Evolutionary conservation across 192 early-diverging fungal species (phyloP).

Genomic region (Oehlia diaphana): DNA sequence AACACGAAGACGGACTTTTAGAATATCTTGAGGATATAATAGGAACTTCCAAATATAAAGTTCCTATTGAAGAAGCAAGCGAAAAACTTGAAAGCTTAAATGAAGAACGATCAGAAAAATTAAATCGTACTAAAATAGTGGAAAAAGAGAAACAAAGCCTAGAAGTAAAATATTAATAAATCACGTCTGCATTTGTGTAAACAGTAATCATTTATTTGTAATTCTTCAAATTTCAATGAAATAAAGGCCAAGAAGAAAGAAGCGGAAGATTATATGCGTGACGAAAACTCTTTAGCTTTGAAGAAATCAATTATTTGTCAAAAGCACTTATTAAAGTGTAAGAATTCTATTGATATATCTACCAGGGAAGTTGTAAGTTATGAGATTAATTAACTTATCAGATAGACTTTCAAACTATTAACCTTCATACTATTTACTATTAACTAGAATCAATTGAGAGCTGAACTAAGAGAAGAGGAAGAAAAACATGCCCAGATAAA

Average conservation of each 20-base stretch:
- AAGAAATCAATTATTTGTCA: slow-evolving; percentile 81
- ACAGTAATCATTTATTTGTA: not conserved
- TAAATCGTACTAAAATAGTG: slow-evolving; percentile 84
- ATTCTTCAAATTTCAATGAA: not conserved
- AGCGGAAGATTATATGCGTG: slow-evolving; percentile 75
- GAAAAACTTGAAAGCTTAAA: slow-evolving; percentile 74
- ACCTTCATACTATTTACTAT: not conserved
- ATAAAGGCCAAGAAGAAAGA: slow-evolving; percentile 69
- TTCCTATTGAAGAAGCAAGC: slow-evolving; percentile 73
- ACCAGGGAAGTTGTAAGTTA: slow-evolving; percentile 43
- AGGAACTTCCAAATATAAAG: slow-evolving; percentile 88
- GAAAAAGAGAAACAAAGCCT: slow-evolving; percentile 84
- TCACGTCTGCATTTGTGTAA: not conserved
- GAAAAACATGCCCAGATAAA: slow-evolving; percentile 59
- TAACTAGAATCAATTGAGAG: slow-evolving; percentile 50
- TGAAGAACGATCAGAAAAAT: slow-evolving; percentile 72
- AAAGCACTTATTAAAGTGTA: slow-evolving; percentile 65
- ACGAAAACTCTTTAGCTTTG: slow-evolving; percentile 74
- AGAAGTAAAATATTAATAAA: slow-evolving; percentile 50
- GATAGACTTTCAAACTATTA: no score
- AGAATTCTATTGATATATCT: slow-evolving; percentile 48
- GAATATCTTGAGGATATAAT: slow-evolving; percentile 99
- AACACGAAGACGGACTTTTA: slow-evolving; percentile 92
- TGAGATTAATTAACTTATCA: not conserved
- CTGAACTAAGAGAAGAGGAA: slow-evolving; percentile 60